Evolutionary conservation across 257 asterid genomes (phyloP).

Genomic region (Galeopsis tetrahit): DNA sequence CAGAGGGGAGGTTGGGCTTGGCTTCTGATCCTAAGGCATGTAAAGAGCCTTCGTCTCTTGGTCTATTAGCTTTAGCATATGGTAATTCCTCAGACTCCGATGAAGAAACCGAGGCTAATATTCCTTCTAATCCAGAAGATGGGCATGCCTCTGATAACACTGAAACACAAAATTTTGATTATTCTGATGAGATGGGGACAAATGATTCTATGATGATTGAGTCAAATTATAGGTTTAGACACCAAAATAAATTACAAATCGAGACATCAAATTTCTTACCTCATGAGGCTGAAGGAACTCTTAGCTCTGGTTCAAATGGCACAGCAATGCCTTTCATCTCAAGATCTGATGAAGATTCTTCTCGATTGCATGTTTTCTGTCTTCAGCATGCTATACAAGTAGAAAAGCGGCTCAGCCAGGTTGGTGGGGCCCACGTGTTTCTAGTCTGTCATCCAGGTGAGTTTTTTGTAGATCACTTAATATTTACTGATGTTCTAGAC

Average conservation of each 20-base stretch:
- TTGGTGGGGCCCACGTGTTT: slow-evolving; percentile 86
- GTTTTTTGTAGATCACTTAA: slow-evolving; percentile 29
- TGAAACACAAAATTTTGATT: slow-evolving; percentile 40
- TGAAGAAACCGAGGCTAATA: slow-evolving; percentile 58
- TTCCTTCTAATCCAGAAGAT: slow-evolving; percentile 38
- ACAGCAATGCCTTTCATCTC: slow-evolving; percentile 40
- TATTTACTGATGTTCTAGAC: background rate
- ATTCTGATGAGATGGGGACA: slow-evolving; percentile 42
- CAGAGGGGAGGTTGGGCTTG: slow-evolving; percentile 40
- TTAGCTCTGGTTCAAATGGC: slow-evolving; percentile 40
- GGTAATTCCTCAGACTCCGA: slow-evolving; percentile 89
- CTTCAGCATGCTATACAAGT: slow-evolving; percentile 94
- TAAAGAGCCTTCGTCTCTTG: slow-evolving; percentile 76
- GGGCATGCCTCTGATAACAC: slow-evolving; percentile 36
- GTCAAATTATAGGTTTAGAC: slow-evolving; percentile 51
- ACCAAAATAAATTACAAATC: slow-evolving; percentile 40
- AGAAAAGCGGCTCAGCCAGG: slow-evolving; percentile 60
- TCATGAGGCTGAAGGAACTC: slow-evolving; percentile 43
- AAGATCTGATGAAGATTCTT: slow-evolving; percentile 79
- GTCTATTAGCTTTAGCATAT: slow-evolving; percentile 82
- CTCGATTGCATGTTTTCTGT: slow-evolving; percentile 92
- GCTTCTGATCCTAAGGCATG: slow-evolving; percentile 42
- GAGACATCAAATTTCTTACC: slow-evolving; percentile 40
- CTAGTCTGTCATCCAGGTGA: slow-evolving; percentile 98
- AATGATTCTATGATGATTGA: slow-evolving; percentile 40